phyloP scores from a whole-genome alignment of 2,329 filamentous ascomycete genomes.

The Bipolaris victoriae region DNA sequence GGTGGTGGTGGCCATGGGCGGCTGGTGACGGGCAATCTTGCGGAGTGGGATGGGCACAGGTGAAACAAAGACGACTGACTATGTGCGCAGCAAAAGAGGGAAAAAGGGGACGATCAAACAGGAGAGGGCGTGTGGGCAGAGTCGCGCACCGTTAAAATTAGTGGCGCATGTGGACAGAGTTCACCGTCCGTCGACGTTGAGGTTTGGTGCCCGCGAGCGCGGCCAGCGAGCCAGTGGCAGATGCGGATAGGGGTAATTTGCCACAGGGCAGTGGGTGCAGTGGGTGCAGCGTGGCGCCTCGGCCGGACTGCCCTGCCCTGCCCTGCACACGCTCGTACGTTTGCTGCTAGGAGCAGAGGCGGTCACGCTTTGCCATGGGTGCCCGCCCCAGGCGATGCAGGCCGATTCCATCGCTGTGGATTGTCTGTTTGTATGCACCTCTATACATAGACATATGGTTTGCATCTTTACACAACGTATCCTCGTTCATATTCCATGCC shows the following conservation, averaged over 20 bases:
- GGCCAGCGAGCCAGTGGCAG: conserved; percentile 7
- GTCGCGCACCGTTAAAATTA: conserved; percentile 3
- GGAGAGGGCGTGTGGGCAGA: conserved; percentile 8
- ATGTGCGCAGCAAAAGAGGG: conserved; percentile 8
- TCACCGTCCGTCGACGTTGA: conserved; percentile 15
- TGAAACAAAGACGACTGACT: conserved; percentile 11
- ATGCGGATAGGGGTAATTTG: conserved; percentile 16
- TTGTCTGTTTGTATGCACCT: no score
- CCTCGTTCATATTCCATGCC: neutral
- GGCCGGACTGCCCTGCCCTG: conserved; percentile 10
- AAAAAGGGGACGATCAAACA: conserved; percentile 25
- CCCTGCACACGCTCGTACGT: conserved; percentile 8
- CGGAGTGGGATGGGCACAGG: conserved; percentile 4
- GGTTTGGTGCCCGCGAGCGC: conserved; percentile 3
- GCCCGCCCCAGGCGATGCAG: neutral
- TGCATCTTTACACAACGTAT: neutral
- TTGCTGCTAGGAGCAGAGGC: conserved; percentile 3
- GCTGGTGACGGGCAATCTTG: neutral
- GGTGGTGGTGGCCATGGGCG: neutral
- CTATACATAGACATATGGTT: no score
- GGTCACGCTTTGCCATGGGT: conserved; percentile 5
- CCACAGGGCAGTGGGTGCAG: conserved; percentile 10
- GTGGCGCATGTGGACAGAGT: conserved; percentile 5
- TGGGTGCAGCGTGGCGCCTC: conserved; percentile 7
- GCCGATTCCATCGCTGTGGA: neutral